Conservation (phyloP, 2,329 filamentous ascomycete species). For the Nigrospora sphaerica region DNA sequence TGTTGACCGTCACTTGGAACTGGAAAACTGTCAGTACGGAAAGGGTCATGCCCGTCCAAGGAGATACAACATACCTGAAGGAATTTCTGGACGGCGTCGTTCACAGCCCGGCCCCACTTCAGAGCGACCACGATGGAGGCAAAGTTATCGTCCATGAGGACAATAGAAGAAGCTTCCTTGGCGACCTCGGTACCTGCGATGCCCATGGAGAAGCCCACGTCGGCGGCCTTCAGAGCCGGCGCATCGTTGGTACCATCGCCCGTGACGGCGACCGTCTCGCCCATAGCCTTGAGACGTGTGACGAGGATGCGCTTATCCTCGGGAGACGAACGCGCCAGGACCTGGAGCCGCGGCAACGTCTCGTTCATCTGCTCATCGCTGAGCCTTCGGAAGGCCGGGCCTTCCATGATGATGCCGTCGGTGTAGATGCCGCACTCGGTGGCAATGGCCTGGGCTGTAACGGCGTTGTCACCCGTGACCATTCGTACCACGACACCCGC, state of each 20-base stretch:
- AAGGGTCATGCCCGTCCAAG: not conserved
- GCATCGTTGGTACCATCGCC: conserved; percentile 64
- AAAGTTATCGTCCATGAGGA: conserved; percentile 62
- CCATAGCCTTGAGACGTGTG: conserved; percentile 51
- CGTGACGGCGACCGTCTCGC: conserved; percentile 57
- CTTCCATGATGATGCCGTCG: conserved; percentile 60
- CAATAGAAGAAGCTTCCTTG: conserved; percentile 62
- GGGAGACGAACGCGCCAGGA: conserved; percentile 58
- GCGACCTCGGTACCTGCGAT: conserved; percentile 61
- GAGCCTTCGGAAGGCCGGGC: conserved; percentile 58
- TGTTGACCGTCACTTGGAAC: conserved; percentile 65
- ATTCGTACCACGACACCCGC: conserved; percentile 68
- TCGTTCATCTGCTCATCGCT: conserved; percentile 51
- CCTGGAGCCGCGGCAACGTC: conserved; percentile 51
- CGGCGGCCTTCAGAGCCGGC: conserved; percentile 56
- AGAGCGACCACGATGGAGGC: conserved; percentile 59
- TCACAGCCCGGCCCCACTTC: conserved; percentile 62
- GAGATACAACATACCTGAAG: conserved; percentile 37
- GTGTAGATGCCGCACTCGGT: conserved; percentile 64
- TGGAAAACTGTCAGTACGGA: conserved; percentile 8
- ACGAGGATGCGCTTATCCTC: conserved; percentile 61
- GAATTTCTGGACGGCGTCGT: conserved; percentile 62
- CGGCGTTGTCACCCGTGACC: conserved; percentile 68
- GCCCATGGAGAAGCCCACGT: conserved; percentile 64
- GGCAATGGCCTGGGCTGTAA: conserved; percentile 68